Evolutionary conservation across 164 flowering plant species (phyloP).

Genomic region (Nelumbo lutea): DNA sequence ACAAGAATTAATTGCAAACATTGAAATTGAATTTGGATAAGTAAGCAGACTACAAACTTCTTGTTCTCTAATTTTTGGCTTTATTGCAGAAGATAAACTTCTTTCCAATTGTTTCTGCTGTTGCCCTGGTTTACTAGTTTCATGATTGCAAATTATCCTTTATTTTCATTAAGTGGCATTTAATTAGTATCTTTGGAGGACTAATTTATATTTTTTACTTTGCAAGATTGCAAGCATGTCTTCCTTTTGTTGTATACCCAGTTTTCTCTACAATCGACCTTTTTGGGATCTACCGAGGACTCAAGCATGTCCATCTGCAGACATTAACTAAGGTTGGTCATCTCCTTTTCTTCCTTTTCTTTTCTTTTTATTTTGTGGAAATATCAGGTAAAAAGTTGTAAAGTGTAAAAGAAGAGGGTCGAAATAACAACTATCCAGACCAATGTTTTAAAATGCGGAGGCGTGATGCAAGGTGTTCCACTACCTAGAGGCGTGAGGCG

Average conservation of each 20-base stretch:
- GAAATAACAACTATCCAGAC: too few relatives aligned
- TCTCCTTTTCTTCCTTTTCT: neutral
- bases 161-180: slow-evolving; percentile 1
- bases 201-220: neutral
- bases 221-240: slow-evolving; percentile 60
- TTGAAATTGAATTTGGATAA: neutral
- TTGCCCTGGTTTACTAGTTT: neutral
- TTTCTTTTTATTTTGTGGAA: too few relatives aligned
- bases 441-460: too few relatives aligned
- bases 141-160: slow-evolving; percentile 1
- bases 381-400: too few relatives aligned
- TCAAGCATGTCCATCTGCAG: slow-evolving; percentile 85
- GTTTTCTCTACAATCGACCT: slow-evolving; percentile 79
- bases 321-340: slow-evolving; percentile 79
- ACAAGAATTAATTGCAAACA: neutral
- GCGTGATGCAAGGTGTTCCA: too few relatives aligned
- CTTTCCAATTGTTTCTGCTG: neutral
- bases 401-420: too few relatives aligned
- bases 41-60: too few relatives aligned
- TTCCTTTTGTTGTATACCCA: slow-evolving; percentile 79
- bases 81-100: neutral
- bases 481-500: too few relatives aligned
- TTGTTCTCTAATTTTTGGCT: neutral
- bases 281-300: slow-evolving; percentile 74
- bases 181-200: too few relatives aligned